Evolutionary conservation across 768 basidiomycete species (phyloP), one percentile per base, ranked within the genome.

Genomic region (Suillus subluteus): DNA sequence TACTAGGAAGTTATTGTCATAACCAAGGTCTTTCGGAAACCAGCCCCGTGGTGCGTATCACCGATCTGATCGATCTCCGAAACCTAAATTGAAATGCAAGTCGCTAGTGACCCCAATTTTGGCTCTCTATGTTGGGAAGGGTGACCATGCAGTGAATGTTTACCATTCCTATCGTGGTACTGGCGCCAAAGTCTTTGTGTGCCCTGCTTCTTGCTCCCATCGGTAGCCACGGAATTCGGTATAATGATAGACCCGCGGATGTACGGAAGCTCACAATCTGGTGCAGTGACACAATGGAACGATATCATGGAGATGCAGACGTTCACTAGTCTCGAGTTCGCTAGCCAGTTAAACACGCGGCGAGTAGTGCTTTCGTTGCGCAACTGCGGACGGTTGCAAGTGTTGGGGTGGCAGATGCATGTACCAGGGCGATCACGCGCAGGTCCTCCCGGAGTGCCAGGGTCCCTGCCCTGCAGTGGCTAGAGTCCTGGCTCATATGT

Each of bases 11-110:
- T 89, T 37, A 85, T 86, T 5, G 86, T 88, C 0, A 86, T 94
- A 55, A 89, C 89, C 46, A 93, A 94, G 74, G 91, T 92, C 0
- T 89, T 80, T 73, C 92, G 91, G 1, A 79, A 82, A 58, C 79
- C 85, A 0, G 50, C 69, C 2, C 11, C 77, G 79, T 21, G 84
- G 84, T 90, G 72, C 70, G 85, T 82, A 15, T 15, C 44, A 6
- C 38, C 16, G 4, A 26, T 59, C 16, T 41, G 23, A 26, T 35
- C 58, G 38, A 58, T 59, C 38, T 15, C 38, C 37, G 15, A 40
- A 40, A 21, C 13, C 40, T 61, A 21, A 21, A 61, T 54, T 54
- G 40, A 58, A 63, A 66, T 71, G 50, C 68, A 79, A 78, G 11
- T 73, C 82, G 41, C 68, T 86, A 12, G 59, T 68, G 40, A 66